Conservation (phyloP, 352 stramenopile genomes). For the Pythium biforme region DNA sequence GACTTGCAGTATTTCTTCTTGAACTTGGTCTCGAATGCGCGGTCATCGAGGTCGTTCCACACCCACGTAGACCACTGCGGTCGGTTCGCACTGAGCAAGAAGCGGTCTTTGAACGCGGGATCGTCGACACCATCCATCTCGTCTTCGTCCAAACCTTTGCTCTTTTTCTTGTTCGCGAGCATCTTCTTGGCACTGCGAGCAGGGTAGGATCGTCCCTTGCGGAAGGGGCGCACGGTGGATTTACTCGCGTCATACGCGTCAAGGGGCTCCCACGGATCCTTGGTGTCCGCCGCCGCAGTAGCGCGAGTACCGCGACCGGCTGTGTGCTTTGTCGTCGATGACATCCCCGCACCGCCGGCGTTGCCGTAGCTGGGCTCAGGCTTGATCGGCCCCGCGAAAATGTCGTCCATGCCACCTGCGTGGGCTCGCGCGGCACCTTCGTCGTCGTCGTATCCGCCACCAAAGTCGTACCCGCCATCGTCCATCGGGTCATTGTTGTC, state of each 20-base stretch:
- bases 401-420: conserved; percentile 14
- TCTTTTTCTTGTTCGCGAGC: conserved; percentile 38
- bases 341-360: background rate
- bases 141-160: conserved; percentile 35
- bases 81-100: conserved; percentile 45
- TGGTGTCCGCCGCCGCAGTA: conserved; percentile 22
- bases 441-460: conserved; percentile 32
- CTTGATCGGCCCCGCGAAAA: conserved; percentile 19
- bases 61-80: conserved; percentile 75
- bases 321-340: background rate
- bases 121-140: conserved; percentile 58
- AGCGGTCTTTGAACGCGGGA: conserved; percentile 60
- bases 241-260: conserved; percentile 79
- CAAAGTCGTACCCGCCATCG: conserved; percentile 28
- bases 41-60: conserved; percentile 56
- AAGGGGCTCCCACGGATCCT: conserved; percentile 66
- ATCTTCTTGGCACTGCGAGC: conserved; percentile 36
- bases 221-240: conserved; percentile 62
- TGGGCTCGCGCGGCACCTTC: background rate
- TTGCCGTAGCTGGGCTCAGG: conserved; percentile 16
- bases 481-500: conserved; percentile 25
- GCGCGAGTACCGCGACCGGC: conserved; percentile 7
- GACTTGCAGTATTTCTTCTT: conserved; percentile 61
- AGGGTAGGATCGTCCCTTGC: conserved; percentile 72
- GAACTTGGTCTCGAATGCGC: conserved; percentile 55